phyloP scores from a whole-genome alignment of 345 rosid genomes.

The Draba incana region DNA sequence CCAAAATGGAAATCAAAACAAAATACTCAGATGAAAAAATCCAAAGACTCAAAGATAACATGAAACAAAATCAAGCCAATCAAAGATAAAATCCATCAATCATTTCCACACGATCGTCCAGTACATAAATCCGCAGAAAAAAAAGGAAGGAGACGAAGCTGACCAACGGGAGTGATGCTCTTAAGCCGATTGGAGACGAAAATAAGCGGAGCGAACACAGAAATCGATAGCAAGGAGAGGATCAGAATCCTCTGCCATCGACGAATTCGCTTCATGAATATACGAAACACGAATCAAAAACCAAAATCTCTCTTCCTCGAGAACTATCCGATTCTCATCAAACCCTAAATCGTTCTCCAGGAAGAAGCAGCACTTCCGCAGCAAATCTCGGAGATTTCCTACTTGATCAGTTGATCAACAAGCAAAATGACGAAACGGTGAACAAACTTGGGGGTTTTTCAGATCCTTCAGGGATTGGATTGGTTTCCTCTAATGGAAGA shows the following conservation, averaged over 20 bases:
- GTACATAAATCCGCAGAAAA: background rate
- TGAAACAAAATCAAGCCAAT: constrained; percentile 21
- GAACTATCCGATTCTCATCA: constrained; percentile 28
- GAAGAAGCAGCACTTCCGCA: constrained; percentile 43
- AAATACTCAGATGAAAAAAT: constrained; percentile 14
- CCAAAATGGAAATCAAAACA: constrained; percentile 25
- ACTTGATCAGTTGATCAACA: constrained; percentile 41
- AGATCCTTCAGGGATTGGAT: constrained; percentile 10
- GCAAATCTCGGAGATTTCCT: constrained; percentile 39
- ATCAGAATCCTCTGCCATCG: constrained; percentile 80
- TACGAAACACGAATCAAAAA: background rate
- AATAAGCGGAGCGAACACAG: constrained; percentile 75
- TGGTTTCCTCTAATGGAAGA: constrained; percentile 3
- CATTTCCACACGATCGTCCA: constrained; percentile 18
- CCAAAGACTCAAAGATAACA: background rate
- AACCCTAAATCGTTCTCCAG: constrained; percentile 46
- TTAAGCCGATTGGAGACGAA: constrained; percentile 62
- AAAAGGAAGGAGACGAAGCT: constrained; percentile 24
- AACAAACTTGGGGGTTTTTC: constrained; percentile 46
- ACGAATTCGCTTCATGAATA: constrained; percentile 70
- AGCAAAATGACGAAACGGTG: constrained; percentile 26
- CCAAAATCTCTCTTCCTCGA: constrained; percentile 22
- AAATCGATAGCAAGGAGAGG: constrained; percentile 72
- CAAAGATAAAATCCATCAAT: constrained; percentile 12
- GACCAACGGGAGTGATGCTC: constrained; percentile 60